These are phyloP conservation scores for Kazachstania bromeliacearum DNA, from an alignment of 805 yeast genomes.

Conservation along the genomic window DNA sequence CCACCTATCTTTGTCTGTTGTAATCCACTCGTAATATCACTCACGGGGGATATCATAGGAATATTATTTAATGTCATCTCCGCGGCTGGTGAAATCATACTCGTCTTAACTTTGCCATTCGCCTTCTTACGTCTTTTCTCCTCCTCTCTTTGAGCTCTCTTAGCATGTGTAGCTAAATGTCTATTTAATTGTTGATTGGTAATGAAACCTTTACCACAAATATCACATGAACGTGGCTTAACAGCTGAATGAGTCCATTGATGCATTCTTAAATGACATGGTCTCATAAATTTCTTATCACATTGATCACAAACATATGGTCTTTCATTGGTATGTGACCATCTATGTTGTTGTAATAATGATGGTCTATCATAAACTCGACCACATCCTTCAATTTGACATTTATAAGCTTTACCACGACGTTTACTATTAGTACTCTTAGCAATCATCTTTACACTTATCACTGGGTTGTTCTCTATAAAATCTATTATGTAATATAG, in stretches of 20 bases:
- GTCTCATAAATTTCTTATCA: slow-evolving; percentile 56
- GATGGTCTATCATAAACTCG: slow-evolving; percentile 51
- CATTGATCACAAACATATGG: slow-evolving; percentile 65
- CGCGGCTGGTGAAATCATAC: neutral
- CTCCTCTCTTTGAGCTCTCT: slow-evolving; percentile 13
- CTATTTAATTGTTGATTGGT: slow-evolving; percentile 49
- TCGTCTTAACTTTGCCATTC: neutral
- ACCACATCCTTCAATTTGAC: slow-evolving; percentile 38
- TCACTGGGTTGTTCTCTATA: too few relatives aligned
- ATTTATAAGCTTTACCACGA: slow-evolving; percentile 33
- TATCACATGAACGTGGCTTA: slow-evolving; percentile 47
- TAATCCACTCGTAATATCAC: too few relatives aligned
- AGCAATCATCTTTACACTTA: neutral
- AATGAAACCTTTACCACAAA: slow-evolving; percentile 54
- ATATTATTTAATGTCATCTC: neutral
- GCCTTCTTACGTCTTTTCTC: slow-evolving; percentile 1
- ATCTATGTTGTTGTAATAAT: slow-evolving; percentile 53
- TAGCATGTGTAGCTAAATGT: slow-evolving; percentile 50
- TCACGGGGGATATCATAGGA: too few relatives aligned
- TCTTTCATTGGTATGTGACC: slow-evolving; percentile 71
- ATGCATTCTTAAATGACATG: slow-evolving; percentile 76
- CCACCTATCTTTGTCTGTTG: too few relatives aligned
- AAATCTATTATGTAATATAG: too few relatives aligned
- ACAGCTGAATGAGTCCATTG: slow-evolving; percentile 50
- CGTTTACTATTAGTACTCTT: neutral